A percentile compares a stretch with the other conserved stretches of the same genome.
Evolutionary conservation across 257 asterid species (phyloP).

Genomic region (Jacaranda mimosifolia): DNA sequence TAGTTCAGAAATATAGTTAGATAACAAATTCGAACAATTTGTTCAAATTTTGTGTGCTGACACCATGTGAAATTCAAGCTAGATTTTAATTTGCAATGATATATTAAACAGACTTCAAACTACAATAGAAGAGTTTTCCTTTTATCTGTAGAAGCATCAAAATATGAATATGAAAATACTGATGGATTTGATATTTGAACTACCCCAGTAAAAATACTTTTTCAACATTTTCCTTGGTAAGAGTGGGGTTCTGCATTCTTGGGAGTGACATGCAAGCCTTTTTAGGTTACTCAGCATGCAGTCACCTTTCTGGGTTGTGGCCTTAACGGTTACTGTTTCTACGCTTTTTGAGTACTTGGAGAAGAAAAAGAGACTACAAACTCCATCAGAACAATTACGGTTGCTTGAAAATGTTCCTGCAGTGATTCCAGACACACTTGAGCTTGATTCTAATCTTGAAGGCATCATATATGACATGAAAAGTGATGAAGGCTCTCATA

Average conservation of each 20-base stretch:
- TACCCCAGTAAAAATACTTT: background rate
- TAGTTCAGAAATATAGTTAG: background rate
- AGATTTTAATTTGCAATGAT: constrained; percentile 12
- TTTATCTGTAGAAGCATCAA: background rate
- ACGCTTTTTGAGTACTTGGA: constrained; percentile 54
- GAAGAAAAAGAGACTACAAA: constrained; percentile 56
- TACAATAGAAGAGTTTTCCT: constrained; percentile 7
- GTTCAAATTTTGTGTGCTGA: background rate
- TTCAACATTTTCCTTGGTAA: background rate
- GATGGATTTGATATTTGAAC: background rate
- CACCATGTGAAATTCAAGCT: background rate
- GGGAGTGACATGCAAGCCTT: background rate
- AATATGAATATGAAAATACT: background rate
- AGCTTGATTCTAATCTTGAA: constrained; percentile 41
- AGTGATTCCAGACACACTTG: constrained; percentile 59
- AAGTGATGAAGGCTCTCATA: constrained; percentile 39
- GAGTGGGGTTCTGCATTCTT: constrained; percentile 20
- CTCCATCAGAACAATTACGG: constrained; percentile 52
- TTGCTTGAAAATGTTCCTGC: constrained; percentile 54
- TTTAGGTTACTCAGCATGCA: background rate
- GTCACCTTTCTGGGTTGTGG: constrained; percentile 23
- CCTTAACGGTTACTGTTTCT: constrained; percentile 48
- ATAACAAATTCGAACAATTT: background rate
- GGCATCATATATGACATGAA: constrained; percentile 30
- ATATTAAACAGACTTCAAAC: background rate